Base-by-base conservation (phyloP, 805 yeast species). In the Yueomyces sp. region DNA sequence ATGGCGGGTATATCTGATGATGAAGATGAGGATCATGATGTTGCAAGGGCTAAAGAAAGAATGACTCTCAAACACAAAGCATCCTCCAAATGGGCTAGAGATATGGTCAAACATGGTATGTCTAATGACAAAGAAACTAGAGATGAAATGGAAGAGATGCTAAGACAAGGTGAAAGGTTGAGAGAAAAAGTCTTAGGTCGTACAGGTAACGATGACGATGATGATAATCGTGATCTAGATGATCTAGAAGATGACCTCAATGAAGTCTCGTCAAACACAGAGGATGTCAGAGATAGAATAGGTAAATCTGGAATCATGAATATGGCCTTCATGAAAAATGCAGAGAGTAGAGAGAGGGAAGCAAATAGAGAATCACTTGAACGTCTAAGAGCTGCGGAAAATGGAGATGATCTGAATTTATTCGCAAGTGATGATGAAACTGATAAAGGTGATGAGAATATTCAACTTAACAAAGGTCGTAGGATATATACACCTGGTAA, bases 261-360 rank as follows among this genome's bases (percentile, higher is more conserved):
- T 34, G 72, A 69, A 43, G 58, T 62, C 4, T 67, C 63, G 29
- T 58, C 63, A n/a, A 57, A 60, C 6, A 59, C 57, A 9, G 66
- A 57, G 3, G 70, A 65, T 9, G 53, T 52, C 2, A 59, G 61
- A 33, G 62, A 66, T 32, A 71, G 68, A 39, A 60, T 79, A n/a
- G 88, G 92, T 26, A 90, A 88, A 61, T 65, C 73, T n/a, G 96
- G 97, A 44, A 80, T 90, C 26, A 65, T 90, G 73, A 81, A 79
- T 41, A 92, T 92, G 97, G 94, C 88, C 51, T 90, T 90, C 62
- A 90, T 90, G 97, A 80, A 73, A 51, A 82, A 81, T 47, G 97
- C 97, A 1, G 94, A 81, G 48, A 79, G 78, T 44, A 73, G 79
- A 50, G 74, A 76, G 48, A 73, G 69, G 46, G 70, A 72, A 43